Conservation (phyloP, 345 rosid species). For the Diplotaxis tenuifolia region DNA sequence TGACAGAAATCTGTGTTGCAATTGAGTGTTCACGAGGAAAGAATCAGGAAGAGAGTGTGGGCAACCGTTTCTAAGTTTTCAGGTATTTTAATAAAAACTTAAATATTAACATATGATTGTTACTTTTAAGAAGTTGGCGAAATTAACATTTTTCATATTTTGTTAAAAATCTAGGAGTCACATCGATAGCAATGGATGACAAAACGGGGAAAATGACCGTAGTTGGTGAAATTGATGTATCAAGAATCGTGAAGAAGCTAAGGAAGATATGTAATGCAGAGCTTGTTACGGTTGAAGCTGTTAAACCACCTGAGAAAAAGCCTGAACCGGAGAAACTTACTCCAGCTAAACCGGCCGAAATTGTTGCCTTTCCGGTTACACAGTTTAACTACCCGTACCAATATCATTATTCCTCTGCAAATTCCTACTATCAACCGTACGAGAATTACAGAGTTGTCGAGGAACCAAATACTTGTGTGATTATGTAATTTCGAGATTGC, state of each 20-base stretch:
- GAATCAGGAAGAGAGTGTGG: conserved; percentile 50
- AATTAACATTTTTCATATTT: not conserved
- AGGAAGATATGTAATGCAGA: conserved; percentile 52
- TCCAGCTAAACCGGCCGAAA: not conserved
- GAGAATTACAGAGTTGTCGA: not conserved
- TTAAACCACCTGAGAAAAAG: not conserved
- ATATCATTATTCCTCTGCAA: not conserved
- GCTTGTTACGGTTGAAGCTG: conserved; percentile 50
- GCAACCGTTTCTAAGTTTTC: conserved; percentile 44
- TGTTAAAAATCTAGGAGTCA: conserved; percentile 39
- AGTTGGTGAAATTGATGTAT: conserved; percentile 52
- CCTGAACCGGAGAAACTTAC: conserved; percentile 20
- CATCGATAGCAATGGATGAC: conserved; percentile 49
- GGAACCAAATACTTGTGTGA: conserved; percentile 21
- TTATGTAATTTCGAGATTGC: conserved; percentile 12
- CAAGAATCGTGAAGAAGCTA: conserved; percentile 42
- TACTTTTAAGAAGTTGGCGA: not conserved
- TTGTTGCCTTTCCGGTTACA: conserved; percentile 14
- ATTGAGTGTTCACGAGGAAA: conserved; percentile 29
- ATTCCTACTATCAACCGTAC: conserved; percentile 16
- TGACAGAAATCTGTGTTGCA: conserved; percentile 61
- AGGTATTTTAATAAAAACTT: conserved; percentile 40
- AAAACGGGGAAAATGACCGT: conserved; percentile 63
- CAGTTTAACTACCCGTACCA: conserved; percentile 3
- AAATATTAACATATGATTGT: not conserved